phyloP scores from a whole-genome alignment of 2,329 filamentous ascomycete species.

The Xylariaceae sp. region DNA sequence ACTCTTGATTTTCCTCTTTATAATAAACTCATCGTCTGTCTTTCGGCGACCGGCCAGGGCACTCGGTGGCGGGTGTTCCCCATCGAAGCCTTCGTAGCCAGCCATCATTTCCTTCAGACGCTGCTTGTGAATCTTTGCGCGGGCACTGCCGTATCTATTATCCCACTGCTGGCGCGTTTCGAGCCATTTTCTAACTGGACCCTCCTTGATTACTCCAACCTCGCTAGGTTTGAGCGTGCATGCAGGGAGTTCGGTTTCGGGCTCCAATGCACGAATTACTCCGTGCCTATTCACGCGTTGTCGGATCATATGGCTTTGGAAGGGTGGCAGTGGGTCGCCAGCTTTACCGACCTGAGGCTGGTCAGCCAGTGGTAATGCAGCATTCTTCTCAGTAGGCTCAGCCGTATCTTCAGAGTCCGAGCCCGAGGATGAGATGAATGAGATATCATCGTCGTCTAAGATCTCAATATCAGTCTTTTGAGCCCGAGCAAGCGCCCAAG shows the following conservation, averaged over 20 bases:
- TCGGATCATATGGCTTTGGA: slow-evolving; percentile 85
- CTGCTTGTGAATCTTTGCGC: slow-evolving; percentile 67
- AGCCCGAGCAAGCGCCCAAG: slow-evolving; percentile 81
- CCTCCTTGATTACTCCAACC: slow-evolving; percentile 76
- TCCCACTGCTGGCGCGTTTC: slow-evolving; percentile 70
- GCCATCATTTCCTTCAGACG: slow-evolving; percentile 67
- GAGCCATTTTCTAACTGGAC: slow-evolving; percentile 80
- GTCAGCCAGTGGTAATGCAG: slow-evolving; percentile 3
- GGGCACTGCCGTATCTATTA: slow-evolving; percentile 62
- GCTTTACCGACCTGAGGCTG: slow-evolving; percentile 68
- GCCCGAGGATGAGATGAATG: slow-evolving; percentile 62
- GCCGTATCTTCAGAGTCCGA: slow-evolving; percentile 33
- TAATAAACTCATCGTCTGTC: slow-evolving; percentile 40
- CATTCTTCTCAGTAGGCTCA: slow-evolving; percentile 16
- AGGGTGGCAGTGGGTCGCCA: slow-evolving; percentile 76
- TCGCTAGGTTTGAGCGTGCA: slow-evolving; percentile 59
- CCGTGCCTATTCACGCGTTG: slow-evolving; percentile 81
- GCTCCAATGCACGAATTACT: slow-evolving; percentile 62
- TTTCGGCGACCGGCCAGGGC: slow-evolving; percentile 71
- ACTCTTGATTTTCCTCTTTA: slow-evolving; percentile 59
- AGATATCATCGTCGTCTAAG: slow-evolving; percentile 71
- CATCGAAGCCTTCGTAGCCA: slow-evolving; percentile 67
- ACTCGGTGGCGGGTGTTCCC: slow-evolving; percentile 77
- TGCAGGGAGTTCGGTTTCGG: slow-evolving; percentile 59
- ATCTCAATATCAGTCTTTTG: slow-evolving; percentile 80